phyloP scores from a whole-genome alignment of 108 stramenopile species.

The Nitzschia sp. region DNA sequence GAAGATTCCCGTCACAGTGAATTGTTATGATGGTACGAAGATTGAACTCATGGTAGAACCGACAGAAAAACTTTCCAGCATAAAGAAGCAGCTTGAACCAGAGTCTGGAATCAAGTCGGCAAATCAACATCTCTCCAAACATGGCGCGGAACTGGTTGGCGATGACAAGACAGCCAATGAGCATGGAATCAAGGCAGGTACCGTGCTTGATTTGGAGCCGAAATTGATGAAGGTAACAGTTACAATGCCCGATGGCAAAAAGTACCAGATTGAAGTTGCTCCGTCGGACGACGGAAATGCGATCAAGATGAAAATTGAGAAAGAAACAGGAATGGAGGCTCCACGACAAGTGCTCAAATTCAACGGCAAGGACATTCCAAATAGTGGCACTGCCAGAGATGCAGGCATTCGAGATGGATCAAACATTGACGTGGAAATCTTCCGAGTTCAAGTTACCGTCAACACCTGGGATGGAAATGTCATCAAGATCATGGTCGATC shows the following conservation, averaged over 20 bases:
- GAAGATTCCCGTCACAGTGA: conserved; percentile 28
- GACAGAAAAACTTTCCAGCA: conserved; percentile 10
- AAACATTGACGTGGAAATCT: conserved; percentile 12
- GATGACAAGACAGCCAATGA: conserved; percentile 10
- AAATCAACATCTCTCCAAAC: conserved; percentile 57
- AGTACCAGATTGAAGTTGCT: not conserved
- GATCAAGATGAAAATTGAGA: conserved; percentile 27
- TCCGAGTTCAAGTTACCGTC: conserved; percentile 21
- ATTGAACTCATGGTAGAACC: conserved; percentile 27
- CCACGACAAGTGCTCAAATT: conserved; percentile 16
- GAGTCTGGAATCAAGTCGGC: conserved; percentile 17
- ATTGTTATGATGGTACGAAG: conserved; percentile 18
- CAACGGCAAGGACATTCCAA: conserved; percentile 16
- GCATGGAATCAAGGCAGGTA: conserved; percentile 23
- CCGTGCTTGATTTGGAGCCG: conserved; percentile 19
- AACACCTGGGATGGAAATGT: conserved; percentile 18
- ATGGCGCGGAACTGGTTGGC: conserved; percentile 44
- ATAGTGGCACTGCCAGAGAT: conserved; percentile 6
- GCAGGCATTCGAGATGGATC: conserved; percentile 22
- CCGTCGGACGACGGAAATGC: conserved; percentile 3
- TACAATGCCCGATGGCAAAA: conserved; percentile 15
- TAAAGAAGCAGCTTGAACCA: conserved; percentile 27
- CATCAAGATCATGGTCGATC: conserved; percentile 28
- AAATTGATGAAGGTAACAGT: conserved; percentile 5
- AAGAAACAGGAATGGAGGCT: conserved; percentile 2